phyloP scores from a whole-genome alignment of 2,329 filamentous ascomycete genomes.

The Phialophora verrucosa region DNA sequence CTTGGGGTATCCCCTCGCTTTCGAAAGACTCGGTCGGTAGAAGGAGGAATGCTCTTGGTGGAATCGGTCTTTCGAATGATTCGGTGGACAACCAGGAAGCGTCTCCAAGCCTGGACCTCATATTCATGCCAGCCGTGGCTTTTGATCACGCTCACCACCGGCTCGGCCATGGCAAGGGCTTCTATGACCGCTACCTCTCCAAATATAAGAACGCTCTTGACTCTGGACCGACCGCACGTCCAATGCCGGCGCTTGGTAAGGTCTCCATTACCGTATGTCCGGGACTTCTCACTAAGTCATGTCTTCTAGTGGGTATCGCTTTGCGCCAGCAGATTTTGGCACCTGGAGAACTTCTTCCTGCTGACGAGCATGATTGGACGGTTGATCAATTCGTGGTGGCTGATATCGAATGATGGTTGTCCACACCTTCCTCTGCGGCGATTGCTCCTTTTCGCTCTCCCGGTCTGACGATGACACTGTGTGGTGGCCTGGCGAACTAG shows the following conservation, averaged over 20 bases:
- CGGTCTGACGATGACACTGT: neutral
- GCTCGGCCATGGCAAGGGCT: conserved; percentile 92
- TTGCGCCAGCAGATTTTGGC: conserved; percentile 83
- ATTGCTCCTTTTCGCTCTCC: neutral
- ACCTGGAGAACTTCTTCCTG: conserved; percentile 70
- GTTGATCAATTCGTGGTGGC: conserved; percentile 71
- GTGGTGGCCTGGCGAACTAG: neutral
- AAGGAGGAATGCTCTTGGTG: conserved; percentile 76
- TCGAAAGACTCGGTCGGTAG: conserved; percentile 66
- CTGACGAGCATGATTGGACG: conserved; percentile 75
- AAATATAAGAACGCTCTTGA: conserved; percentile 63
- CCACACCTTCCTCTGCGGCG: neutral
- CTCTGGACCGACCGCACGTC: conserved; percentile 43
- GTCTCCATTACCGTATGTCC: conserved; percentile 37
- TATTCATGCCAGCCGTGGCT: conserved; percentile 90
- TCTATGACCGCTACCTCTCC: conserved; percentile 92
- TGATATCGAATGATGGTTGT: conserved; percentile 20
- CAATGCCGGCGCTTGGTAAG: conserved; percentile 66
- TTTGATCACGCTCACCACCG: conserved; percentile 79
- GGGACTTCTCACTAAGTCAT: conserved; percentile 43
- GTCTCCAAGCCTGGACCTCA: conserved; percentile 71
- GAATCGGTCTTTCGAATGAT: conserved; percentile 42
- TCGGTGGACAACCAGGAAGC: conserved; percentile 36
- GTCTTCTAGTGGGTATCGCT: conserved; percentile 71
- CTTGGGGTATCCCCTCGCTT: conserved; percentile 94